A percentile compares a stretch with the other conserved stretches of the same genome.
Evolutionary conservation across 371 early-diverging fungal genomes (phyloP).

Genomic region (Chytridium lagenaria): DNA sequence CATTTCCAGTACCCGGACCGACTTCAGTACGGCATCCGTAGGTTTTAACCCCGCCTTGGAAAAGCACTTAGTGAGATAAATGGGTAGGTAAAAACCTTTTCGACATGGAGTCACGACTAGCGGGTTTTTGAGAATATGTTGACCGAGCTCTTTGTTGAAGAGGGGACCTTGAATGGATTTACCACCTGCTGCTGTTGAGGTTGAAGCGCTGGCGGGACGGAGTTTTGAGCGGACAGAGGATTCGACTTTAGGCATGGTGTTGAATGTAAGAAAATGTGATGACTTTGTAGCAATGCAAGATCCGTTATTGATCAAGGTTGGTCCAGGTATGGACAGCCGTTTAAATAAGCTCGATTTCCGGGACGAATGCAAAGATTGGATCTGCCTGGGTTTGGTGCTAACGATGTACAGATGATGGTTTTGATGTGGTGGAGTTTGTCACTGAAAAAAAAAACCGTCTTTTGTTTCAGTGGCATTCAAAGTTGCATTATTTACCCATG

Average conservation of each 20-base stretch:
- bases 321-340: too few species aligned
- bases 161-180: conserved; percentile 67
- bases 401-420: too few species aligned
- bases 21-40: conserved; percentile 97
- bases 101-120: conserved; percentile 98
- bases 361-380: too few species aligned
- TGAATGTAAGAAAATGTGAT: too few species aligned
- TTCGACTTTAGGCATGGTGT: conserved; percentile 36
- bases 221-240: not conserved
- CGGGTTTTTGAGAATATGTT: conserved; percentile 99
- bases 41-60: conserved; percentile 83
- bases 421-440: conserved; percentile 9
- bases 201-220: conserved; percentile 3
- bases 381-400: too few species aligned
- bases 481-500: not conserved
- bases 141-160: conserved; percentile 98
- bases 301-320: too few species aligned
- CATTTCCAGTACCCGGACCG: conserved; percentile 99
- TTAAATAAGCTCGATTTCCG: too few species aligned
- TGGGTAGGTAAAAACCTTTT: conserved; percentile 75
- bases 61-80: not conserved
- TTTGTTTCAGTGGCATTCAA: not conserved
- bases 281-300: too few species aligned
- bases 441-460: not conserved
- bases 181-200: conserved; percentile 12